Evolutionary conservation across 2,329 filamentous ascomycete species (phyloP).

Genomic region (Paraconiothyrium sp.): DNA sequence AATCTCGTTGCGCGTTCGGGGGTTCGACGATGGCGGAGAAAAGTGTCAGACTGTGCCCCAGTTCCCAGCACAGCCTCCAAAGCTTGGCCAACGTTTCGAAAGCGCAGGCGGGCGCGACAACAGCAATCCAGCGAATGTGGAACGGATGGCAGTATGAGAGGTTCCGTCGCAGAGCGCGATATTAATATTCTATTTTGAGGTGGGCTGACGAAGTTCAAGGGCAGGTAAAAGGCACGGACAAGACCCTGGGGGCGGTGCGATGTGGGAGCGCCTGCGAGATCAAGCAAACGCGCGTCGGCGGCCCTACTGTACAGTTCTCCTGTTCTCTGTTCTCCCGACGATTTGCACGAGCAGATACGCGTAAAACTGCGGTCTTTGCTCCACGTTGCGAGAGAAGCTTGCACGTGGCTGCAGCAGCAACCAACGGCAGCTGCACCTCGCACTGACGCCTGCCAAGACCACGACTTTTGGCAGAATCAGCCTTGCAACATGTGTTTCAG

Average conservation of each 20-base stretch:
- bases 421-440: background rate
- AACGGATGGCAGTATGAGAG: slow-evolving; percentile 1
- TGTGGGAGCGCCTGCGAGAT: slow-evolving; percentile 14
- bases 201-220: slow-evolving; percentile 6
- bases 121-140: slow-evolving; percentile 2
- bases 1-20: slow-evolving; percentile 15
- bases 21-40: slow-evolving; percentile 15
- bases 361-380: background rate
- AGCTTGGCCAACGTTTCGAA: slow-evolving; percentile 31
- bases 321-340: background rate
- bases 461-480: slow-evolving; percentile 21
- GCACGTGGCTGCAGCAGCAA: background rate
- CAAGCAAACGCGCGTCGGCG: slow-evolving; percentile 3
- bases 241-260: slow-evolving; percentile 20
- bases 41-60: slow-evolving; percentile 15
- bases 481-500: slow-evolving; percentile 13
- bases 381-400: background rate
- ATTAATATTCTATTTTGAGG: background rate
- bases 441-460: slow-evolving; percentile 14
- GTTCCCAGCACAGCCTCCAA: slow-evolving; percentile 26
- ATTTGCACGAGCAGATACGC: background rate
- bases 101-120: slow-evolving; percentile 12
- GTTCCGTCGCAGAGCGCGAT: slow-evolving; percentile 5
- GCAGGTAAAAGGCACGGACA: slow-evolving; percentile 15
- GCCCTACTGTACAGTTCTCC: slow-evolving; percentile 1